A percentile compares a stretch with the other conserved stretches of the same genome.
These are phyloP conservation scores for Monosporascus cannonballus DNA, from an alignment of 2,329 filamentous ascomycete species.

Conservation along the genomic window DNA sequence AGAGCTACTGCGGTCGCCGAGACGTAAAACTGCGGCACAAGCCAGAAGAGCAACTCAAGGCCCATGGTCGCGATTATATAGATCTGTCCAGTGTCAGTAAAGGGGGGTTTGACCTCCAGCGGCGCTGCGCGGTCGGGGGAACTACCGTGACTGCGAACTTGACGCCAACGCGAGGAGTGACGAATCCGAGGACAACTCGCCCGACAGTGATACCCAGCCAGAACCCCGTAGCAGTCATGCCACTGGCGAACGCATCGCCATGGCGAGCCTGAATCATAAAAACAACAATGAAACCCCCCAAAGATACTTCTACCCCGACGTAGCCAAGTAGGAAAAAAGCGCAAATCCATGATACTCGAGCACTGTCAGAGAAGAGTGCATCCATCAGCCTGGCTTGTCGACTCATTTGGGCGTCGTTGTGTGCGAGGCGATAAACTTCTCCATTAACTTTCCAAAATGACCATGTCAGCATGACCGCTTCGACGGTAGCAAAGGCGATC, in stretches of 20 bases:
- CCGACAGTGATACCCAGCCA: slow-evolving; percentile 76
- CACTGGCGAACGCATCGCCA: slow-evolving; percentile 61
- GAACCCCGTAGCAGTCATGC: slow-evolving; percentile 73
- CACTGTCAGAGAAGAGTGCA: slow-evolving; percentile 35
- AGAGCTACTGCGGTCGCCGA: slow-evolving; percentile 66
- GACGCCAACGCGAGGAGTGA: slow-evolving; percentile 67
- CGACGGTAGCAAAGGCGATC: slow-evolving; percentile 49
- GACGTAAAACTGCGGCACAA: slow-evolving; percentile 71
- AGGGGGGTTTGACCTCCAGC: no score
- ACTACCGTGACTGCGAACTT: slow-evolving; percentile 49
- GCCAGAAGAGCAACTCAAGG: slow-evolving; percentile 72
- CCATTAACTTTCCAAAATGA: slow-evolving; percentile 57
- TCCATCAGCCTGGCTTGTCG: slow-evolving; percentile 25
- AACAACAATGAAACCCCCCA: slow-evolving; percentile 77
- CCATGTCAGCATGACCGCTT: slow-evolving; percentile 40
- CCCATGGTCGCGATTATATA: slow-evolving; percentile 62
- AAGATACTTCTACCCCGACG: slow-evolving; percentile 67
- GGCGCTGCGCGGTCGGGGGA: neutral
- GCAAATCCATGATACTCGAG: slow-evolving; percentile 60
- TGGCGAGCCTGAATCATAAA: slow-evolving; percentile 74
- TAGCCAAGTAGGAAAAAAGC: slow-evolving; percentile 70
- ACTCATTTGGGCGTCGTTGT: slow-evolving; percentile 17
- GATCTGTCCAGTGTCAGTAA: slow-evolving; percentile 20
- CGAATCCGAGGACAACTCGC: slow-evolving; percentile 63
- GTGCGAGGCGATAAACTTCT: slow-evolving; percentile 41